phyloP scores from a whole-genome alignment of 177 flowering plant genomes.

The Vitis hybrid region DNA sequence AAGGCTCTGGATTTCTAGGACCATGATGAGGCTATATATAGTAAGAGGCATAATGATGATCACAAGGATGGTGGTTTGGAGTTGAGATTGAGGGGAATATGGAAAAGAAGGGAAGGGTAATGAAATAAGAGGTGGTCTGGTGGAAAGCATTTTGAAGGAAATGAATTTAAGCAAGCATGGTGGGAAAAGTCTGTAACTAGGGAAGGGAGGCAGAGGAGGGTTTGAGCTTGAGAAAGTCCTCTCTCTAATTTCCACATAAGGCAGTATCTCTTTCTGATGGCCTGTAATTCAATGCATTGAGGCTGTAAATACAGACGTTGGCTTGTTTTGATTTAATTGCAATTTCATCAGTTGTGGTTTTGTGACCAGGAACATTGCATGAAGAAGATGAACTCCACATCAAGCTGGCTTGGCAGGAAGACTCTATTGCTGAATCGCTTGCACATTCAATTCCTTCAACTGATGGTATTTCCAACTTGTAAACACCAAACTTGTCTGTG shows the following conservation, averaged over 20 bases:
- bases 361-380: slow-evolving; percentile 49
- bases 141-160: neutral
- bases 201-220: too few relatives aligned
- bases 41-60: too few relatives aligned
- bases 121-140: neutral
- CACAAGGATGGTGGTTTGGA: too few relatives aligned
- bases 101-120: neutral
- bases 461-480: slow-evolving; percentile 43
- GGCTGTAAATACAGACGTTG: slow-evolving; percentile 46
- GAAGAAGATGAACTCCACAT: slow-evolving; percentile 33
- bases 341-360: slow-evolving; percentile 36
- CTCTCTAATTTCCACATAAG: slow-evolving; percentile 28
- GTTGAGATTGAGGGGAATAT: too few relatives aligned
- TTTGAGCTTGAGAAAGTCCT: neutral
- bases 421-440: slow-evolving; percentile 27
- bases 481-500: slow-evolving; percentile 36
- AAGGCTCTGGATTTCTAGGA: too few relatives aligned
- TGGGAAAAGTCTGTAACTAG: too few relatives aligned
- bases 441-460: slow-evolving; percentile 48
- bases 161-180: neutral
- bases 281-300: slow-evolving; percentile 40
- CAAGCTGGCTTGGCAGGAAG: slow-evolving; percentile 41
- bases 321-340: slow-evolving; percentile 35
- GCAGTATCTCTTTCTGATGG: slow-evolving; percentile 30
- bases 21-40: too few relatives aligned